phyloP scores from a whole-genome alignment of 1,284 basidiomycete species.

The Cutaneotrichosporon cutaneum region DNA sequence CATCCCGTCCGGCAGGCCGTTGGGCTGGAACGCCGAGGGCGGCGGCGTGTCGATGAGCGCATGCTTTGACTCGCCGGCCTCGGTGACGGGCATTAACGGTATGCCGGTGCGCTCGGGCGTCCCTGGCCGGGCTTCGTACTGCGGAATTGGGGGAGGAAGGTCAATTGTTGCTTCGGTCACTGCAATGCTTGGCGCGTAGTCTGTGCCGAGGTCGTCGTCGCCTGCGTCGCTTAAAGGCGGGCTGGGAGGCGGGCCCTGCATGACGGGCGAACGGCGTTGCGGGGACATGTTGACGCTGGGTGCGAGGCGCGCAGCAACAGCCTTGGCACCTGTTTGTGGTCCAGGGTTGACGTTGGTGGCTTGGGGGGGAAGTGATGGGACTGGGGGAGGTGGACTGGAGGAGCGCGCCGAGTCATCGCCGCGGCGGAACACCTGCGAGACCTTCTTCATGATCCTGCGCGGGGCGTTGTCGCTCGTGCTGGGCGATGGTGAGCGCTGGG shows the following conservation, averaged over 20 bases:
- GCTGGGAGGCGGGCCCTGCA: conserved; percentile 49
- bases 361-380: background rate
- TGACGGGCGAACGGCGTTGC: conserved; percentile 23
- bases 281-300: conserved; percentile 2
- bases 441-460: conserved; percentile 34
- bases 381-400: background rate
- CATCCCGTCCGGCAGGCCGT: background rate
- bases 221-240: conserved; percentile 44
- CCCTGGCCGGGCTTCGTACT: background rate
- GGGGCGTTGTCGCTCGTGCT: background rate
- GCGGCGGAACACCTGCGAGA: conserved; percentile 38
- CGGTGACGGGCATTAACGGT: conserved; percentile 15
- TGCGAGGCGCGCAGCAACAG: conserved; percentile 4
- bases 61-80: conserved; percentile 18
- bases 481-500: background rate
- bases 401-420: conserved; percentile 3
- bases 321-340: background rate
- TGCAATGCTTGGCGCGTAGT: conserved; percentile 15
- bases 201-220: conserved; percentile 14
- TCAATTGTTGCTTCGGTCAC: conserved; percentile 17
- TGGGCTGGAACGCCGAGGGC: background rate
- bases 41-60: conserved; percentile 10
- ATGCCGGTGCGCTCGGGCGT: background rate
- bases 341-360: background rate
- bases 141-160: background rate